Evolutionary conservation across 306 rosid species (phyloP).

Genomic region (Citrullus amarus): DNA sequence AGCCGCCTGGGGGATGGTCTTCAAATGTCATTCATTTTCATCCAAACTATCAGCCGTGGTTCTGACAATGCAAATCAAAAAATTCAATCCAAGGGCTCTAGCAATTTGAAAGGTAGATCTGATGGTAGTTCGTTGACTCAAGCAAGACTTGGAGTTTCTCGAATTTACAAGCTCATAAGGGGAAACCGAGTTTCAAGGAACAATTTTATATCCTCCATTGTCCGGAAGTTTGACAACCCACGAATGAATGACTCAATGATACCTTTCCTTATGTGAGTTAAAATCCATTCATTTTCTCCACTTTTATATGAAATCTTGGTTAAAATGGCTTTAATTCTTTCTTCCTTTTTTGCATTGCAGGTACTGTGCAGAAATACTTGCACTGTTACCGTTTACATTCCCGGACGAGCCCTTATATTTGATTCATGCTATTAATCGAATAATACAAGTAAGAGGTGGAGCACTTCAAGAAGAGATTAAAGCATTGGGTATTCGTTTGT

Average conservation of each 20-base stretch:
- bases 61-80: slow-evolving; percentile 38
- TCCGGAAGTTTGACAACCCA: slow-evolving; percentile 79
- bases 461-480: slow-evolving; percentile 77
- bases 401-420: slow-evolving; percentile 93
- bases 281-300: not conserved
- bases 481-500: slow-evolving; percentile 57
- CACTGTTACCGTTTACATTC: slow-evolving; percentile 64
- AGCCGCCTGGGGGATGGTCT: slow-evolving; percentile 98
- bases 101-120: slow-evolving; percentile 49
- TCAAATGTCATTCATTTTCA: slow-evolving; percentile 82
- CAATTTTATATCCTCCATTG: slow-evolving; percentile 88
- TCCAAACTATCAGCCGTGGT: slow-evolving; percentile 39
- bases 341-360: slow-evolving; percentile 23
- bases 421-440: slow-evolving; percentile 75
- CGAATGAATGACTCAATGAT: slow-evolving; percentile 53
- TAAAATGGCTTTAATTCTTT: not conserved
- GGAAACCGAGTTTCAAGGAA: slow-evolving; percentile 81
- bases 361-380: slow-evolving; percentile 92
- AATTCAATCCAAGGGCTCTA: slow-evolving; percentile 33
- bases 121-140: slow-evolving; percentile 60
- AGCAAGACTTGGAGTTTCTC: slow-evolving; percentile 90
- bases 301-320: not conserved
- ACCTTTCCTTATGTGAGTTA: slow-evolving; percentile 74
- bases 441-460: slow-evolving; percentile 87
- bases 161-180: slow-evolving; percentile 97